Conservation (phyloP, 2,329 filamentous ascomycete genomes). For the Penicillium sp. region DNA sequence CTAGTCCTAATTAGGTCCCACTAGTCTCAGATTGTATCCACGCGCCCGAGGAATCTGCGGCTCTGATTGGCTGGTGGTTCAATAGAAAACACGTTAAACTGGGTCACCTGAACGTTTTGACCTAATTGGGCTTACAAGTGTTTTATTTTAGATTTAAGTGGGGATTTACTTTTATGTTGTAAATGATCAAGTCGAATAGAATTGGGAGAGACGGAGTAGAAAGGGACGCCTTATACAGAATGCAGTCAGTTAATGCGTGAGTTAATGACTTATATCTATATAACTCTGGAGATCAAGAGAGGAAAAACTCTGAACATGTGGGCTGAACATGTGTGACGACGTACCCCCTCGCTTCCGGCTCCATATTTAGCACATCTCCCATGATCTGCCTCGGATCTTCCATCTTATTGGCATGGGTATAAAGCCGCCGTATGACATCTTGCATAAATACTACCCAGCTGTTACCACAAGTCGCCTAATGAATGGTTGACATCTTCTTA, state of each 20-base stretch:
- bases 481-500: not conserved
- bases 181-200: not conserved
- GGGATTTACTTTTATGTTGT: not conserved
- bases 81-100: conserved; percentile 7
- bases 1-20: not conserved
- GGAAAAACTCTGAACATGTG: not conserved
- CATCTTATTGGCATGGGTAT: not conserved
- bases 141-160: not conserved
- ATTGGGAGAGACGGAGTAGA: not conserved
- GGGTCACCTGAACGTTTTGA: not conserved
- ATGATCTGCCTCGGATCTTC: conserved; percentile 8
- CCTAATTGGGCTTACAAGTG: not conserved
- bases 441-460: not conserved
- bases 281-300: not conserved
- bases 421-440: not conserved
- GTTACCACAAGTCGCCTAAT: not conserved
- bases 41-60: not conserved
- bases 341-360: conserved; percentile 8
- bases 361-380: conserved; percentile 9
- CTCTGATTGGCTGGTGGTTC: not conserved
- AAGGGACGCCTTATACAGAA: not conserved
- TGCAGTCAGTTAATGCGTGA: not conserved
- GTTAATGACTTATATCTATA: not conserved
- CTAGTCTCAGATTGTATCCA: conserved; percentile 1
- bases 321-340: conserved; percentile 1